phyloP scores from a whole-genome alignment of 768 basidiomycete genomes.

The Leccinum subtestaceum region DNA sequence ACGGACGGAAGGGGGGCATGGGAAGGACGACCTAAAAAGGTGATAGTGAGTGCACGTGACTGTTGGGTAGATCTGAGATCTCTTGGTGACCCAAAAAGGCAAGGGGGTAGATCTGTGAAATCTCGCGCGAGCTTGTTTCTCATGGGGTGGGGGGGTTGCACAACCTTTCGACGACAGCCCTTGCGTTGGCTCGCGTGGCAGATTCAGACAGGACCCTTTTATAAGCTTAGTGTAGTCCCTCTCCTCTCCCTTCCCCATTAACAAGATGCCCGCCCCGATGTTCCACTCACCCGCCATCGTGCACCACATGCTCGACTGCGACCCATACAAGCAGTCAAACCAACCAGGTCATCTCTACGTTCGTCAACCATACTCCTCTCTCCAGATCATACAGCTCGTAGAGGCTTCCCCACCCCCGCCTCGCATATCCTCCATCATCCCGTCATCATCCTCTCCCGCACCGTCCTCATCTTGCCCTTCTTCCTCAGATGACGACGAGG shows the following conservation, averaged over 20 bases:
- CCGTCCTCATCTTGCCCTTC: slow-evolving; percentile 37
- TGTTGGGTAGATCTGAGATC: slow-evolving; percentile 26
- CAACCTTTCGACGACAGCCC: slow-evolving; percentile 7
- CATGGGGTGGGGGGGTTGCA: slow-evolving; percentile 11
- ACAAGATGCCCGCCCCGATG: slow-evolving; percentile 23
- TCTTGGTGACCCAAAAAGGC: neutral
- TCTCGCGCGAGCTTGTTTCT: slow-evolving; percentile 26
- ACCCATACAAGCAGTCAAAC: slow-evolving; percentile 32
- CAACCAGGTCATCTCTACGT: slow-evolving; percentile 43
- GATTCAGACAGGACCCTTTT: slow-evolving; percentile 5
- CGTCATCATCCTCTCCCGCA: slow-evolving; percentile 37
- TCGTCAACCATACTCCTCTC: slow-evolving; percentile 46
- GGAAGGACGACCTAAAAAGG: slow-evolving; percentile 15
- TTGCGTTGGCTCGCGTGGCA: slow-evolving; percentile 30
- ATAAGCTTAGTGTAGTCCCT: slow-evolving; percentile 15
- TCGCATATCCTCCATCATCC: slow-evolving; percentile 36
- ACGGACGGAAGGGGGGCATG: slow-evolving; percentile 12
- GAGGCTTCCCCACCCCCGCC: slow-evolving; percentile 55
- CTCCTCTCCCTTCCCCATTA: slow-evolving; percentile 14
- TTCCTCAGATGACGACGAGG: slow-evolving; percentile 22
- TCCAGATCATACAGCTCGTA: slow-evolving; percentile 73
- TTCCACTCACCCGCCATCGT: slow-evolving; percentile 23
- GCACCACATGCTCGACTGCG: slow-evolving; percentile 25
- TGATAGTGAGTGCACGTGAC: slow-evolving; percentile 21
- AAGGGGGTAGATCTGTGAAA: slow-evolving; percentile 2